phyloP scores from a whole-genome alignment of 2,329 filamentous ascomycete species.

The Zasmidium cellare region DNA sequence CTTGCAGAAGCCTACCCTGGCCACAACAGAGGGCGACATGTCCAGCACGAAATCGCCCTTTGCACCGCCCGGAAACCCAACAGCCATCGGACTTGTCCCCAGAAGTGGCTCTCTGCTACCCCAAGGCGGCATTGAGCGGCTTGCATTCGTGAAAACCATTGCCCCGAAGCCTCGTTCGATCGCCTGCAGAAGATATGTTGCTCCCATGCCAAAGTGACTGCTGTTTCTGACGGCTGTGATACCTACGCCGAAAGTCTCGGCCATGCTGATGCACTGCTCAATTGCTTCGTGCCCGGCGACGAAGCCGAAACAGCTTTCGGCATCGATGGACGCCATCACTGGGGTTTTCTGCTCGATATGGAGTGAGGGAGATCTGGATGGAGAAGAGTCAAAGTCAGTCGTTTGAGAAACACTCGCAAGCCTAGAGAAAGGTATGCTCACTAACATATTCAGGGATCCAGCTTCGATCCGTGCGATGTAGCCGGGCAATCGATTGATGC shows the following conservation, averaged over 20 bases:
- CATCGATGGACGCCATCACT: not conserved
- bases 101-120: constrained; percentile 66
- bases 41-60: constrained; percentile 66
- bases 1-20: constrained; percentile 32
- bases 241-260: not conserved
- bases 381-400: not conserved
- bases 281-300: not conserved
- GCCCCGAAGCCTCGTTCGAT: constrained; percentile 65
- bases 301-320: not conserved
- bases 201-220: constrained; percentile 80
- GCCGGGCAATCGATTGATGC: not conserved
- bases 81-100: constrained; percentile 71
- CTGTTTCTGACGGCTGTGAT: constrained; percentile 56
- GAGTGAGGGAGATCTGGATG: not conserved
- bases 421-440: no score
- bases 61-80: constrained; percentile 66
- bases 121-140: constrained; percentile 68
- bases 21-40: constrained; percentile 65
- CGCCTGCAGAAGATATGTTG: constrained; percentile 74
- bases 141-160: constrained; percentile 59
- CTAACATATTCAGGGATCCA: not conserved
- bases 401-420: no score
- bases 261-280: not conserved
- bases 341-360: not conserved
- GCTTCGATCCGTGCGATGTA: not conserved